Percentiles rank a stretch among this genome's conserved stretches.
These are phyloP conservation scores for Mikania micrantha DNA, from an alignment of 129 eudicot genomes.

Conservation along the genomic window DNA sequence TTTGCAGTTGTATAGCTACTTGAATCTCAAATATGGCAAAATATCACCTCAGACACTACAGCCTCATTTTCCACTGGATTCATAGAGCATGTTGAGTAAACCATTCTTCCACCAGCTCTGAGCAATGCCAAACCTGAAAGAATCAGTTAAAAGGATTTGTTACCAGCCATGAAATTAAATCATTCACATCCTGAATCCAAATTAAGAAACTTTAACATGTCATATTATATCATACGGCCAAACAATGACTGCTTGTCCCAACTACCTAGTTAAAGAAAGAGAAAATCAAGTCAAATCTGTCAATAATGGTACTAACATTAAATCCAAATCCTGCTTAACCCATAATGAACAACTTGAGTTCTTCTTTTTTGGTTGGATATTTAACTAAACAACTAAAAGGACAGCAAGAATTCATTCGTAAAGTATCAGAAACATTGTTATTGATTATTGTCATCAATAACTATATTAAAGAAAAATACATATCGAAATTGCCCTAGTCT, in stretches of 20 bases:
- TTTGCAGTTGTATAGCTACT: conserved; percentile 4
- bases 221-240: neutral
- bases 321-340: neutral
- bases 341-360: neutral
- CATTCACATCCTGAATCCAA: neutral
- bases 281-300: neutral
- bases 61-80: conserved; percentile 99
- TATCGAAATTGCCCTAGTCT: neutral
- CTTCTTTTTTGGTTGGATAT: neutral
- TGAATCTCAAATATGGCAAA: conserved; percentile 9
- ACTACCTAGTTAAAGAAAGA: neutral
- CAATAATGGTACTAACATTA: neutral
- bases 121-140: conserved; percentile 82
- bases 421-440: neutral
- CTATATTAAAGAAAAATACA: neutral
- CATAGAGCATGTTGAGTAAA: conserved; percentile 99
- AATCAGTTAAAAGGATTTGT: neutral
- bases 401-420: neutral
- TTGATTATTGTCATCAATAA: neutral
- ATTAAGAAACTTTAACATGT: neutral
- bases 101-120: conserved; percentile 94
- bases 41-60: conserved; percentile 89
- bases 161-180: neutral
- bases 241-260: neutral
- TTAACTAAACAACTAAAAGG: neutral